A percentile compares a stretch with the other conserved stretches of the same genome.
Conservation (phyloP, 139 green algal genomes). For the Picochlorum sp. region DNA sequence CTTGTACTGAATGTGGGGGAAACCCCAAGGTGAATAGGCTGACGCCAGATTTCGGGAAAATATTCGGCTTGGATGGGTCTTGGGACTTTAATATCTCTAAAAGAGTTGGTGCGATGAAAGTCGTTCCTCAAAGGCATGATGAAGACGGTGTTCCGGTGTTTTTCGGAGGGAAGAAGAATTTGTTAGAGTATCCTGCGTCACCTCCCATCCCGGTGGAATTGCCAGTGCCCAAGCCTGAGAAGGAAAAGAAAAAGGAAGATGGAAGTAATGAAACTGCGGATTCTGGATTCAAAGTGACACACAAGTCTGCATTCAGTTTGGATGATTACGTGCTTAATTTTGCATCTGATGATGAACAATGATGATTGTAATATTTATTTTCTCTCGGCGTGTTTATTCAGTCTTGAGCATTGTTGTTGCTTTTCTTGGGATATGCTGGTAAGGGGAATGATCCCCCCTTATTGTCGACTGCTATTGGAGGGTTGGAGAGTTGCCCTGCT, state of each 20-base stretch:
- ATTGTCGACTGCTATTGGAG: no score
- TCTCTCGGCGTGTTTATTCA: neutral
- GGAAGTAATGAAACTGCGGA: slow-evolving; percentile 7
- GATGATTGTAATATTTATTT: neutral
- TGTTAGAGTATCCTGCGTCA: slow-evolving; percentile 9
- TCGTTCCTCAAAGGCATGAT: neutral
- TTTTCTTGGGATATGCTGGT: no score
- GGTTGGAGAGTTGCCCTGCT: no score
- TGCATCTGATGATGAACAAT: slow-evolving; percentile 15
- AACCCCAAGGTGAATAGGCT: slow-evolving; percentile 15
- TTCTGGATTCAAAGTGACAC: neutral
- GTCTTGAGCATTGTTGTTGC: neutral
- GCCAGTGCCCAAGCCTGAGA: slow-evolving; percentile 3
- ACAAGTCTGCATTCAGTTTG: slow-evolving; percentile 5
- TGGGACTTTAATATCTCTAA: slow-evolving; percentile 15
- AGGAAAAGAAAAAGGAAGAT: slow-evolving; percentile 1
- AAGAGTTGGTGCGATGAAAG: slow-evolving; percentile 8
- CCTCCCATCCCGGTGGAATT: slow-evolving; percentile 2
- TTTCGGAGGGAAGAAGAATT: slow-evolving; percentile 2
- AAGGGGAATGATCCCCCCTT: no score
- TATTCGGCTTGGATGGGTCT: slow-evolving; percentile 13
- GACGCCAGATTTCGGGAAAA: slow-evolving; percentile 29
- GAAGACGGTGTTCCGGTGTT: neutral
- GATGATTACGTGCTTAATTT: slow-evolving; percentile 24
- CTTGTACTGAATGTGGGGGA: slow-evolving; percentile 27